Evolutionary conservation across 148 eudicot species (phyloP).

Genomic region (Chenopodium berlandieri): DNA sequence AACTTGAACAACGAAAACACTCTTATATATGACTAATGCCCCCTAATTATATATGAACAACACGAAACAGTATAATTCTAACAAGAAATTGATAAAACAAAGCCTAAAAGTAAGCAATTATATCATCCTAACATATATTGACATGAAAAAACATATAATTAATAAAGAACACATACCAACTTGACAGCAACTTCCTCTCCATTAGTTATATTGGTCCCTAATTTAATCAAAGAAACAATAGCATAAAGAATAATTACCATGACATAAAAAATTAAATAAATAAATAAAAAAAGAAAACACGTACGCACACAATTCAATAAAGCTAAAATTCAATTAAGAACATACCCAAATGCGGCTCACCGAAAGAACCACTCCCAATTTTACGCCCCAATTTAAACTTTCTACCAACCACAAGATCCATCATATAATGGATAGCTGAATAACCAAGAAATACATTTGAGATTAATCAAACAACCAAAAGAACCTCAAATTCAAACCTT

Average conservation of each 20-base stretch:
- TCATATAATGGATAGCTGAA: conserved; percentile 8
- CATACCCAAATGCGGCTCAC: conserved; percentile 53
- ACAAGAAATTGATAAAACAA: background rate
- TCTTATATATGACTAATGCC: too few species aligned
- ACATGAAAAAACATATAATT: background rate
- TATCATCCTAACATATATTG: background rate
- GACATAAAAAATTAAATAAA: background rate
- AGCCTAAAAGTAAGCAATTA: background rate
- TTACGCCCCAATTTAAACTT: conserved; percentile 49
- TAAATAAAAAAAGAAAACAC: too few species aligned
- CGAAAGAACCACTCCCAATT: conserved; percentile 68
- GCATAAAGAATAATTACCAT: background rate
- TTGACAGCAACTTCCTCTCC: conserved; percentile 56
- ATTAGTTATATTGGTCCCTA: conserved; percentile 43
- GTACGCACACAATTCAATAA: background rate
- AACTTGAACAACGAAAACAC: too few species aligned
- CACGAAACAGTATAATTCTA: background rate
- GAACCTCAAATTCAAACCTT: background rate
- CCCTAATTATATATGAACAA: background rate
- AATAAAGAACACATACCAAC: conserved; percentile 32
- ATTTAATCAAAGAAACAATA: conserved; percentile 16
- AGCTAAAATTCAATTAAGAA: background rate
- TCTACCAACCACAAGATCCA: conserved; percentile 51
- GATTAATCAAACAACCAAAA: background rate
- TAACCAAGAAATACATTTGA: background rate